These are phyloP conservation scores for Guadua angustifolia DNA, from an alignment of 176 grass and related monocot genomes.

Conservation along the genomic window DNA sequence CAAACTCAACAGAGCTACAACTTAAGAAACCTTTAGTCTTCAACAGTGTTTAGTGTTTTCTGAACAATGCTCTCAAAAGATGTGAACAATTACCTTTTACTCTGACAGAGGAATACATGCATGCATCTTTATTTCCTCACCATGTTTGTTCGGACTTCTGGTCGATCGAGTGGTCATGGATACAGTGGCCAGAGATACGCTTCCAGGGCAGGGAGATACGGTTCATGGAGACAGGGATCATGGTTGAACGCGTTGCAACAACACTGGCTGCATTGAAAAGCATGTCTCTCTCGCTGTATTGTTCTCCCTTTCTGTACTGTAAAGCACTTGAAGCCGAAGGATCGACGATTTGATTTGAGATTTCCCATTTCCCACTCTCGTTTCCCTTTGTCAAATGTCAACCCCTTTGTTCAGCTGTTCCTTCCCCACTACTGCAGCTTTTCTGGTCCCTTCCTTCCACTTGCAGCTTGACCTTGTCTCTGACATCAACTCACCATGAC, in stretches of 20 bases:
- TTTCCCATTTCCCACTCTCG: not conserved
- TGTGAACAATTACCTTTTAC: not conserved
- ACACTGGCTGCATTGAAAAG: constrained; percentile 22
- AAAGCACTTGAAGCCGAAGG: not conserved
- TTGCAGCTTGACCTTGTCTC: not conserved
- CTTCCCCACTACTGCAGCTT: not conserved
- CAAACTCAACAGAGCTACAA: too few species aligned
- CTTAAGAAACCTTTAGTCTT: too few species aligned
- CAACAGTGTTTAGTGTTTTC: too few species aligned
- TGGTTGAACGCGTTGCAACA: constrained; percentile 21
- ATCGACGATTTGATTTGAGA: not conserved
- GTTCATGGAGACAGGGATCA: constrained; percentile 8
- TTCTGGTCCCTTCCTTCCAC: not conserved
- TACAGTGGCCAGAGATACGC: constrained; percentile 41
- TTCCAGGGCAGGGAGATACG: constrained; percentile 19
- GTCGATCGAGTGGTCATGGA: not conserved
- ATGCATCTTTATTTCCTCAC: not conserved
- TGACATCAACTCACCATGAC: not conserved
- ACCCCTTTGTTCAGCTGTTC: not conserved
- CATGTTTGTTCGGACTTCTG: constrained; percentile 1
- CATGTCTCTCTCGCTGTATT: not conserved
- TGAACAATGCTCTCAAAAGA: too few species aligned
- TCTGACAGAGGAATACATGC: not conserved
- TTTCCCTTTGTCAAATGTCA: not conserved
- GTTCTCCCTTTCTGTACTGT: not conserved